A percentile compares a stretch with the other conserved stretches of the same genome.
Evolutionary conservation across 805 yeast species (phyloP).

Genomic region (Metschnikowia hibisci): DNA sequence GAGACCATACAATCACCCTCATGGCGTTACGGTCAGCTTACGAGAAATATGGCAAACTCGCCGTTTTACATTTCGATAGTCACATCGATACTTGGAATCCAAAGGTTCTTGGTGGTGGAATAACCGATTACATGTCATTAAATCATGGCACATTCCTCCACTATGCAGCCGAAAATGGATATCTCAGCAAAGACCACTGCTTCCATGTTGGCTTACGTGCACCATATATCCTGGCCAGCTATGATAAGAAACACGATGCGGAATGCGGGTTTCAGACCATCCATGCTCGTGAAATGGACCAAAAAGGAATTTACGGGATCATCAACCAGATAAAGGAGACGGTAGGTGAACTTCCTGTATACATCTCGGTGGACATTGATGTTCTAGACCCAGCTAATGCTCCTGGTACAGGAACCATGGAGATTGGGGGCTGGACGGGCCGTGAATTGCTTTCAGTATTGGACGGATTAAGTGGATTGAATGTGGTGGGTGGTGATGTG

Average conservation of each 20-base stretch:
- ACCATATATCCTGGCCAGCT: slow-evolving; percentile 45
- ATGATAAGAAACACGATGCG: slow-evolving; percentile 42
- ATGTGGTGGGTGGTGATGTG: slow-evolving; percentile 69
- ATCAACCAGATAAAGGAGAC: slow-evolving; percentile 30
- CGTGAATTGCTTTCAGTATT: slow-evolving; percentile 59
- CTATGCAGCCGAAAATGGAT: slow-evolving; percentile 66
- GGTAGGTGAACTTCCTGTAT: slow-evolving; percentile 41
- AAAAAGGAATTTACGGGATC: slow-evolving; percentile 35
- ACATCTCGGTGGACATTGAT: slow-evolving; percentile 51
- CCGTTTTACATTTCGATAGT: slow-evolving; percentile 62
- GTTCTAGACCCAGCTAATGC: slow-evolving; percentile 71
- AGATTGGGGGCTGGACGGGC: slow-evolving; percentile 64
- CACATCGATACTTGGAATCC: slow-evolving; percentile 75
- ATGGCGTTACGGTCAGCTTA: slow-evolving; percentile 49
- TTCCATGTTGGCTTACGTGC: slow-evolving; percentile 66
- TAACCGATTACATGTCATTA: slow-evolving; percentile 52
- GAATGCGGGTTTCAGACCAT: slow-evolving; percentile 48
- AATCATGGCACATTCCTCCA: slow-evolving; percentile 72
- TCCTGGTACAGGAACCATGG: slow-evolving; percentile 80
- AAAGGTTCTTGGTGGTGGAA: slow-evolving; percentile 56
- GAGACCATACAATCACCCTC: slow-evolving; percentile 56
- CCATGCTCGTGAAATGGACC: slow-evolving; percentile 47
- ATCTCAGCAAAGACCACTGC: slow-evolving; percentile 44
- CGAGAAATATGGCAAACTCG: slow-evolving; percentile 44
- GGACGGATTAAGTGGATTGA: slow-evolving; percentile 56